phyloP scores from a whole-genome alignment of 305 asterid species.

The Solanum hybrid region DNA sequence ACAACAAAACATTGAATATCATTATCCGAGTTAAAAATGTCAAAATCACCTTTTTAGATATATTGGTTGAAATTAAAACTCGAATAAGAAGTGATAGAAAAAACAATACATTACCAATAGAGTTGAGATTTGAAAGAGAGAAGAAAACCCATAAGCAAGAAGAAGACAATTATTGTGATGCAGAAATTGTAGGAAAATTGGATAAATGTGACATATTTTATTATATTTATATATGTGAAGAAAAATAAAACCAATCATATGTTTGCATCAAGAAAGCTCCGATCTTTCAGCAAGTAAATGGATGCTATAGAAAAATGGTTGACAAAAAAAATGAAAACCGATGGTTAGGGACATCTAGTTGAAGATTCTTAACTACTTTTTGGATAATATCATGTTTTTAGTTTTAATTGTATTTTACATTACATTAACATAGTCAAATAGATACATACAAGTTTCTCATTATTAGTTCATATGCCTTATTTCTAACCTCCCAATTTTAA shows the following conservation, averaged over 20 bases:
- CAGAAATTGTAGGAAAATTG: background rate
- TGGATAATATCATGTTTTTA: background rate
- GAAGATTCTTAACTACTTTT: background rate
- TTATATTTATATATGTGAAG: background rate
- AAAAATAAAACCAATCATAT: background rate
- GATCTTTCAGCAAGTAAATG: background rate
- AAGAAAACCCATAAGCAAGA: conserved; percentile 2
- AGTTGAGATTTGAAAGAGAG: background rate
- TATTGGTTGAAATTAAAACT: background rate
- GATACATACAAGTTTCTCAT: background rate
- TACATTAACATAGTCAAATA: background rate
- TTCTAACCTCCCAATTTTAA: background rate
- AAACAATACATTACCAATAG: background rate
- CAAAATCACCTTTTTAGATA: background rate
- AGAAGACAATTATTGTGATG: background rate
- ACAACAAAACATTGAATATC: background rate
- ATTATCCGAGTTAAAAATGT: background rate
- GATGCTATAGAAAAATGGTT: background rate
- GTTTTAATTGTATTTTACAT: background rate
- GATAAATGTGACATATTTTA: background rate
- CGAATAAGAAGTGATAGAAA: background rate
- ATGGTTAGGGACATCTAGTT: background rate
- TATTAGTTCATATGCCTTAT: background rate
- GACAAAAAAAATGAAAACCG: background rate
- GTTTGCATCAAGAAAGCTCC: background rate